Conservation (phyloP, 176 grass and related monocot species). For the Aechmea fasciata region DNA sequence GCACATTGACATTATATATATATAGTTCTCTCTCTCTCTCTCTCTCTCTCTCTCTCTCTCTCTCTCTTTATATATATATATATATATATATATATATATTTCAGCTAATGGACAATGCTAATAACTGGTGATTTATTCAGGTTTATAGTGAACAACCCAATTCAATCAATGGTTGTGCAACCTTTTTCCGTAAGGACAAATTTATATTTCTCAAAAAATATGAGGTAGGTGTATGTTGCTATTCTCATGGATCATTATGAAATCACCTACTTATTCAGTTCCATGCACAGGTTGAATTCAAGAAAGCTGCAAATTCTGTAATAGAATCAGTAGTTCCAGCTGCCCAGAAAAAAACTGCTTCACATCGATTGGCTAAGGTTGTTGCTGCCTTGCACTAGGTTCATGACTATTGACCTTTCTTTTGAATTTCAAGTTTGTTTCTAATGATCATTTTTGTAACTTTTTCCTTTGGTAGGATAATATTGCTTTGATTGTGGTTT, state of each 20-base stretch:
- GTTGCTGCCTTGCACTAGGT: constrained; percentile 17
- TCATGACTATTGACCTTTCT: not conserved
- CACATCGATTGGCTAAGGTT: constrained; percentile 79
- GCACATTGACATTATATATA: not conserved
- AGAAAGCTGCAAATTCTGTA: constrained; percentile 98
- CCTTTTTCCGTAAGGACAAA: constrained; percentile 93
- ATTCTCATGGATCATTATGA: not conserved
- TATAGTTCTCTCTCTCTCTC: too few relatives aligned
- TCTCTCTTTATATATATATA: too few relatives aligned
- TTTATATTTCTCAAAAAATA: constrained; percentile 99
- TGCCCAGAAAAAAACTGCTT: constrained; percentile 75
- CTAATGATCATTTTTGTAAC: constrained; percentile 2
- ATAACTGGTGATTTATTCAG: constrained; percentile 27
- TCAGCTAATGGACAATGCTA: not conserved
- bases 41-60: too few relatives aligned
- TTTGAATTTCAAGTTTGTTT: not conserved
- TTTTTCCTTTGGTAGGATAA: constrained; percentile 63
- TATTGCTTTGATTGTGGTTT: constrained; percentile 81
- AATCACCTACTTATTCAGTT: constrained; percentile 20
- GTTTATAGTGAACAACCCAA: constrained; percentile 61
- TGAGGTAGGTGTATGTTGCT: constrained; percentile 48
- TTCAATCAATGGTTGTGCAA: constrained; percentile 80
- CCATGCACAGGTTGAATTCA: constrained; percentile 80
- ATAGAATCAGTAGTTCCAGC: constrained; percentile 69
- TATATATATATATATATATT: constrained; percentile 1